Conservation (phyloP, 768 basidiomycete species). For the Pisolithus albus region DNA sequence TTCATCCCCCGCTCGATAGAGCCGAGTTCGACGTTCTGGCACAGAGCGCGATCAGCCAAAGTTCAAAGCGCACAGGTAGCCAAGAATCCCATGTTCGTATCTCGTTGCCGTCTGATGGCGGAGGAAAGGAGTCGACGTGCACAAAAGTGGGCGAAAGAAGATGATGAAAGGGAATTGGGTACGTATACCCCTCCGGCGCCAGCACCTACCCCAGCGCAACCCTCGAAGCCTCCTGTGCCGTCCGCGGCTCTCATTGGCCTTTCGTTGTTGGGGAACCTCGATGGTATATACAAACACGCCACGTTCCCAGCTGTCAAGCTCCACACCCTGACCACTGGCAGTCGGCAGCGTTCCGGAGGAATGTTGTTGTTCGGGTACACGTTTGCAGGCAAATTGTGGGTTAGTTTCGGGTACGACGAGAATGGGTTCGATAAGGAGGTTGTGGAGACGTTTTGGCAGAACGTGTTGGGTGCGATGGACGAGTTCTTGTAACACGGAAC, state of each 20-base stretch:
- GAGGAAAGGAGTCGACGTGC: conserved; percentile 53
- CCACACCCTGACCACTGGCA: conserved; percentile 75
- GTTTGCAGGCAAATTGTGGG: conserved; percentile 66
- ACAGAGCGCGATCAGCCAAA: conserved; percentile 62
- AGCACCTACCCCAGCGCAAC: conserved; percentile 14
- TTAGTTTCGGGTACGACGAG: conserved; percentile 74
- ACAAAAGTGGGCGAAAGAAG: conserved; percentile 65
- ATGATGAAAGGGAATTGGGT: conserved; percentile 55
- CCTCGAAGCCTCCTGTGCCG: conserved; percentile 34
- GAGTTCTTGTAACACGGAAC: conserved; percentile 40
- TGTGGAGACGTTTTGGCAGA: conserved; percentile 63
- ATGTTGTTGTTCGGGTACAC: conserved; percentile 70
- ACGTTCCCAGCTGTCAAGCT: conserved; percentile 51
- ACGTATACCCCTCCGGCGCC: conserved; percentile 30
- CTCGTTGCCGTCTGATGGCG: conserved; percentile 62
- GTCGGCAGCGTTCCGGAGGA: conserved; percentile 69
- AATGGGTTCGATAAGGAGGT: conserved; percentile 62
- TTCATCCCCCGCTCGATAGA: conserved; percentile 50
- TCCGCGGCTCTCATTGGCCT: conserved; percentile 66
- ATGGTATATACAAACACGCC: conserved; percentile 71
- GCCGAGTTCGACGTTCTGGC: conserved; percentile 56
- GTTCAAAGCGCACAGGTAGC: conserved; percentile 59
- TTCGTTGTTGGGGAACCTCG: conserved; percentile 80
- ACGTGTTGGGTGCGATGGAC: conserved; percentile 46
- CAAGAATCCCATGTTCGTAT: conserved; percentile 54